phyloP scores from a whole-genome alignment of 2,329 filamentous ascomycete species.

The Arthrinium phaeospermum region DNA sequence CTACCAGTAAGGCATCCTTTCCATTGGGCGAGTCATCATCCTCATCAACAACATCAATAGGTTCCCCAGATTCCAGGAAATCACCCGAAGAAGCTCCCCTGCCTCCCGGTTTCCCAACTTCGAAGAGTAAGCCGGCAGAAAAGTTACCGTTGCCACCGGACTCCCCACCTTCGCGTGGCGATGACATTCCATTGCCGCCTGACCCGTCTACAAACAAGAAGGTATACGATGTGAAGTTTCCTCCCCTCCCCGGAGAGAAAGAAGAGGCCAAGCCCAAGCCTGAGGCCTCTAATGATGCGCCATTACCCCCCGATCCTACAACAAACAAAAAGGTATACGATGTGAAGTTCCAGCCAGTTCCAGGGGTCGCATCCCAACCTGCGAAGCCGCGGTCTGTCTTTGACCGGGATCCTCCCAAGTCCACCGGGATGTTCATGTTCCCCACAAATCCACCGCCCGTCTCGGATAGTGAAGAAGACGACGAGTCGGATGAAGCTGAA shows the following conservation, averaged over 20 bases:
- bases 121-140: constrained; percentile 26
- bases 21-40: constrained; percentile 57
- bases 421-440: constrained; percentile 35
- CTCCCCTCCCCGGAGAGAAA: constrained; percentile 36
- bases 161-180: constrained; percentile 25
- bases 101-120: constrained; percentile 41
- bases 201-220: constrained; percentile 46
- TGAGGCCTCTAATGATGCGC: constrained; percentile 39
- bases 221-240: constrained; percentile 34
- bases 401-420: constrained; percentile 15
- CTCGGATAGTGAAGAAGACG: constrained; percentile 44
- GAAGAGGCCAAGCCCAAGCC: constrained; percentile 29
- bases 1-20: constrained; percentile 59
- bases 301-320: constrained; percentile 47
- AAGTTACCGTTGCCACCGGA: constrained; percentile 28
- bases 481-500: constrained; percentile 50
- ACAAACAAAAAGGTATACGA: constrained; percentile 39
- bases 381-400: constrained; percentile 21
- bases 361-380: constrained; percentile 12
- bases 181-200: constrained; percentile 50
- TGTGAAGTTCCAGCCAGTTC: constrained; percentile 33
- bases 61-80: constrained; percentile 31
- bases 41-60: constrained; percentile 53
- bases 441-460: constrained; percentile 37
- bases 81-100: constrained; percentile 36